These are phyloP conservation scores for Daldinia concentrica DNA, from an alignment of 495 filamentous ascomycete species.

Conservation along the genomic window DNA sequence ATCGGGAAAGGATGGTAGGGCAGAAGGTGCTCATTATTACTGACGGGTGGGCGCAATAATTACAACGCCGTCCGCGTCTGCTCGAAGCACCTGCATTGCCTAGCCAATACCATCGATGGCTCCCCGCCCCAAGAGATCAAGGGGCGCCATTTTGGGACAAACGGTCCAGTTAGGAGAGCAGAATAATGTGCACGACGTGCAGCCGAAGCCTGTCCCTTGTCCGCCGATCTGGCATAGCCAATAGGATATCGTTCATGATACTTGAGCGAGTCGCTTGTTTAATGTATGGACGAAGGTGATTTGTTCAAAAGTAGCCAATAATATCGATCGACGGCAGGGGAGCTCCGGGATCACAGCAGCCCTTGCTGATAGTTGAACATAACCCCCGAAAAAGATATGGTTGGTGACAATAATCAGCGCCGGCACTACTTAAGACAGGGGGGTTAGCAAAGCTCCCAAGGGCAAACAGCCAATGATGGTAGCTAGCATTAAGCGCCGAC, in stretches of 20 bases:
- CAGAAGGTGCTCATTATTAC: slow-evolving; percentile 39
- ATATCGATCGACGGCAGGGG: slow-evolving; percentile 23
- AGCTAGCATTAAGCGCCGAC: slow-evolving; percentile 32
- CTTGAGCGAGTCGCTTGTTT: slow-evolving; percentile 42
- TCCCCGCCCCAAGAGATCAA: slow-evolving; percentile 36
- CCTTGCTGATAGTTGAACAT: slow-evolving; percentile 12
- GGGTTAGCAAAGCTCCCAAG: slow-evolving; percentile 20
- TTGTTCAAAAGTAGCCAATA: slow-evolving; percentile 35
- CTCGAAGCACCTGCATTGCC: slow-evolving; percentile 35
- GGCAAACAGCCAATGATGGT: slow-evolving; percentile 27
- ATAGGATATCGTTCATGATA: slow-evolving; percentile 28
- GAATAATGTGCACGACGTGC: slow-evolving; percentile 46
- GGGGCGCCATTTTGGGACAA: slow-evolving; percentile 44
- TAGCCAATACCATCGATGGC: slow-evolving; percentile 36
- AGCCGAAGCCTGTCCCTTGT: slow-evolving; percentile 30
- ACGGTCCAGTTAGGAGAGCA: slow-evolving; percentile 44
- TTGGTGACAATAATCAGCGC: slow-evolving; percentile 25
- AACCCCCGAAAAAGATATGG: slow-evolving; percentile 17
- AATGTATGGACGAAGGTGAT: slow-evolving; percentile 37
- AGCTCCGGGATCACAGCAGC: slow-evolving; percentile 19
- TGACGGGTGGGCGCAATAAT: slow-evolving; percentile 23
- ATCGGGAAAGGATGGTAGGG: slow-evolving; percentile 23
- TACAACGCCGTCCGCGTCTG: slow-evolving; percentile 10
- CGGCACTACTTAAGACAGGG: slow-evolving; percentile 37
- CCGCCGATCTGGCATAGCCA: slow-evolving; percentile 36